These are phyloP conservation scores for Trametopsis cervina DNA, from an alignment of 768 basidiomycete species.

Conservation along the genomic window DNA sequence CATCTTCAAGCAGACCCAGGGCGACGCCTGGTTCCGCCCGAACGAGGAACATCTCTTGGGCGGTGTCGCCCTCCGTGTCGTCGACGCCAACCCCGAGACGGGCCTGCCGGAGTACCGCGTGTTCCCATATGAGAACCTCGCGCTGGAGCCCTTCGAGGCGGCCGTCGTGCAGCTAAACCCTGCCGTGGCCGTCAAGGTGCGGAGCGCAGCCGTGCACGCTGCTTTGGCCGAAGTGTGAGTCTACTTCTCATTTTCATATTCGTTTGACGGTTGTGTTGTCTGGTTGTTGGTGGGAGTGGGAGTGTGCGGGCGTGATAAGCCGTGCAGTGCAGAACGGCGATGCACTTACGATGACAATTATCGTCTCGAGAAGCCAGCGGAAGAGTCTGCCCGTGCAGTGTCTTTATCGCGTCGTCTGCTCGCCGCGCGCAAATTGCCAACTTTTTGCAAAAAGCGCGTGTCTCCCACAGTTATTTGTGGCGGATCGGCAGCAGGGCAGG, in stretches of 20 bases:
- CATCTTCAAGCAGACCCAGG: conserved; percentile 40
- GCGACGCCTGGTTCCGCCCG: conserved; percentile 49
- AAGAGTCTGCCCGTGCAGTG: too few relatives aligned
- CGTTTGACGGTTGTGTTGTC: not conserved
- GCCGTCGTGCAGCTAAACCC: conserved; percentile 48
- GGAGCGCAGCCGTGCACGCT: conserved; percentile 44
- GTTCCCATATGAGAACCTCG: conserved; percentile 47
- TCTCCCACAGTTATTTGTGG: too few relatives aligned
- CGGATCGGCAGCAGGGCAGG: too few relatives aligned
- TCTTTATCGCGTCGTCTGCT: too few relatives aligned
- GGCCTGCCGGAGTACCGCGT: conserved; percentile 36
- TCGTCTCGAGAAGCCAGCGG: too few relatives aligned
- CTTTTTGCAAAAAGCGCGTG: too few relatives aligned
- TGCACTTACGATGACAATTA: too few relatives aligned
- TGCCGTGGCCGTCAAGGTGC: conserved; percentile 47
- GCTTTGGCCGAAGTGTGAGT: conserved; percentile 41
- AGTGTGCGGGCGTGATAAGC: not conserved
- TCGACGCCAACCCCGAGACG: conserved; percentile 21
- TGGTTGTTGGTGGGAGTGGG: not conserved
- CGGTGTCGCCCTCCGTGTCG: conserved; percentile 44
- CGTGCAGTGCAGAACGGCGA: too few relatives aligned
- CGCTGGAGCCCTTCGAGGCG: conserved; percentile 47
- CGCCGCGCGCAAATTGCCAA: too few relatives aligned
- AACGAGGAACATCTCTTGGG: conserved; percentile 39
- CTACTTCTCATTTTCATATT: not conserved